phyloP scores from a whole-genome alignment of 352 stramenopile species.

The Pythium volutum region DNA sequence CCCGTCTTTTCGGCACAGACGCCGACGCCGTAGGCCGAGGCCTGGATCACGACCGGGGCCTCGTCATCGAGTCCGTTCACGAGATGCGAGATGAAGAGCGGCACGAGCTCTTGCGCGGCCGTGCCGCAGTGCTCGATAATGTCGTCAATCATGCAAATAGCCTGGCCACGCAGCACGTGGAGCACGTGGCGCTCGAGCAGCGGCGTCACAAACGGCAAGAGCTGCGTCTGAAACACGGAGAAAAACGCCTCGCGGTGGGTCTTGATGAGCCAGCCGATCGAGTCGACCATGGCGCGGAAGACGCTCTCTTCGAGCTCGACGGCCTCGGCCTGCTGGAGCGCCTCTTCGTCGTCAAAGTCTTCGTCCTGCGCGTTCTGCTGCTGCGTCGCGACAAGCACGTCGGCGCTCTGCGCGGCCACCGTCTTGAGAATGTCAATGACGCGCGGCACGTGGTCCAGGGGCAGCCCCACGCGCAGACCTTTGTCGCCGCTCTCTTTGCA shows the following conservation, averaged over 20 bases:
- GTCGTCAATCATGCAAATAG: slow-evolving; percentile 88
- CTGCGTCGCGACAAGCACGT: slow-evolving; percentile 55
- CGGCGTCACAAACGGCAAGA: slow-evolving; percentile 64
- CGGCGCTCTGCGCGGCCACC: slow-evolving; percentile 56
- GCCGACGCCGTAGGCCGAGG: slow-evolving; percentile 79
- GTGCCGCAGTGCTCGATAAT: slow-evolving; percentile 82
- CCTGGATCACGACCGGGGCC: slow-evolving; percentile 66
- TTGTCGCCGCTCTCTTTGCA: slow-evolving; percentile 81
- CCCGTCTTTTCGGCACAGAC: slow-evolving; percentile 81
- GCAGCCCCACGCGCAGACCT: slow-evolving; percentile 63
- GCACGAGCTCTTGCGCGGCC: slow-evolving; percentile 67
- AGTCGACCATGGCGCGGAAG: slow-evolving; percentile 81
- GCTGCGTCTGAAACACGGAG: slow-evolving; percentile 63
- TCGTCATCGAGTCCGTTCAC: slow-evolving; percentile 69
- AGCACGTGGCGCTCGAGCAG: slow-evolving; percentile 60
- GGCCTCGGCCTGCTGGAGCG: slow-evolving; percentile 63
- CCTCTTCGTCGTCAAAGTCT: slow-evolving; percentile 77
- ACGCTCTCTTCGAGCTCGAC: slow-evolving; percentile 73
- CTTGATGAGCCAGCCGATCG: slow-evolving; percentile 86
- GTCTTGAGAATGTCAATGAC: slow-evolving; percentile 73
- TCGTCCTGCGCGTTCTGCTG: slow-evolving; percentile 73
- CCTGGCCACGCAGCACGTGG: slow-evolving; percentile 67
- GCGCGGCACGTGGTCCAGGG: slow-evolving; percentile 61
- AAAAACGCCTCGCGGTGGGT: slow-evolving; percentile 76
- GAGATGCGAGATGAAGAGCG: slow-evolving; percentile 69